Base-by-base conservation (phyloP, 345 rosid species). In the Bruguiera sexangula region DNA sequence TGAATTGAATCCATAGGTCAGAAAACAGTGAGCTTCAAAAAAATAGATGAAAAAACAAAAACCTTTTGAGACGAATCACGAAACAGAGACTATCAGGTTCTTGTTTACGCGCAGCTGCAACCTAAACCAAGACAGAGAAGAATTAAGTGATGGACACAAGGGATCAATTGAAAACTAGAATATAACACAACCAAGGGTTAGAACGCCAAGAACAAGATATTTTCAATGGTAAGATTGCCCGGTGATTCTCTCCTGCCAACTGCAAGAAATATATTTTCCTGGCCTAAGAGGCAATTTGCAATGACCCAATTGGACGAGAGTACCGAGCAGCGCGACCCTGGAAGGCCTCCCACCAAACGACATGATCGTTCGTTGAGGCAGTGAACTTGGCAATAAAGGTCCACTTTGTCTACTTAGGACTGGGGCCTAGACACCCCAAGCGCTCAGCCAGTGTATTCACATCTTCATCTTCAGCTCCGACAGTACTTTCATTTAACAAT, bases 361-460 rank as follows among this genome's bases (percentile, higher is more conserved):
- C 50, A 43, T 15, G 50, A 43, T 43, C 50, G 18, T 3, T 43
- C 19, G 15, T 43, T 43, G 50, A 13, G 50, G 50, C 50, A 43
- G 50, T 13, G 50, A 43, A 43, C 50, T 43, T 15, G 16, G 50
- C 5, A 43, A 13, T 5, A 36, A 21, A 8, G 24, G 55, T 50
- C 32, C 32, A 1, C 5, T 55, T 56, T 55, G 19, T 57, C 57
- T 79, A 39, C 32, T 65, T 63, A 2, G 79, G 78, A 61, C 80
- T 82, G 22, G 89, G 84, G 72, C 82, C 78, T 72, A 84, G 43
- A 76, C 83, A 85, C 59, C 83, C 91, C 70, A 87, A 53, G 18
- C 82, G 75, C 71, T 76, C 83, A 52, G 84, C 82, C 75, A 81
- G 78, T 29, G 71, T 72, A 69, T 79, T 70, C 10, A 82, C 86